Evolutionary conservation across 768 basidiomycete genomes (phyloP).

Genomic region (Lentinula sp.): DNA sequence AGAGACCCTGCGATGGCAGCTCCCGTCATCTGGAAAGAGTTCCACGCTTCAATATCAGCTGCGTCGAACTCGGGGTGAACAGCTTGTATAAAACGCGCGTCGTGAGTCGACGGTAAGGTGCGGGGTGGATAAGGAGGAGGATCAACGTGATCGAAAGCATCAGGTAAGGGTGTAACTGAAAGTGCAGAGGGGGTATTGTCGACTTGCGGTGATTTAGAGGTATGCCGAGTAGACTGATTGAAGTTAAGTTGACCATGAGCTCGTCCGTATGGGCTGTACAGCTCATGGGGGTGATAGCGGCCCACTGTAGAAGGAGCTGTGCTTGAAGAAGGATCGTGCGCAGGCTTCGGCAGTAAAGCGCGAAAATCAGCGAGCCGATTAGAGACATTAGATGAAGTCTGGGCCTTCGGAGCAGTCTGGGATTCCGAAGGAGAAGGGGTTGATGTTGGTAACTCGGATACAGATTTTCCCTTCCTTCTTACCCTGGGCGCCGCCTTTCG

Average conservation of each 20-base stretch:
- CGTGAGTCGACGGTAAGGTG: neutral
- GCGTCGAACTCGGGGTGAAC: neutral
- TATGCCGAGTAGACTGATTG: slow-evolving; percentile 17
- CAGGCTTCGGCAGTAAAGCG: slow-evolving; percentile 64
- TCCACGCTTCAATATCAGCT: slow-evolving; percentile 1
- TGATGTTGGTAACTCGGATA: slow-evolving; percentile 8
- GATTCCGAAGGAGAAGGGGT: slow-evolving; percentile 10
- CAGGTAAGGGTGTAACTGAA: neutral
- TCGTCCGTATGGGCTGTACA: slow-evolving; percentile 64
- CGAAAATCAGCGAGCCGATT: slow-evolving; percentile 61
- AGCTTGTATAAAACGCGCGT: neutral
- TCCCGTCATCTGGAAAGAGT: neutral
- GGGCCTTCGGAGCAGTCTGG: slow-evolving; percentile 6
- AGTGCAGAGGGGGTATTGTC: slow-evolving; percentile 13
- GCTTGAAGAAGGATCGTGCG: slow-evolving; percentile 43
- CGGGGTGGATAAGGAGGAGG: neutral
- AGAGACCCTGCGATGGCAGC: slow-evolving; percentile 8
- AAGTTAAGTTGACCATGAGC: slow-evolving; percentile 47
- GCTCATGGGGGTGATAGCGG: slow-evolving; percentile 47
- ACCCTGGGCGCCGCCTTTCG: slow-evolving; percentile 33
- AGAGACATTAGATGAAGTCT: slow-evolving; percentile 41
- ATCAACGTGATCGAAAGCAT: neutral
- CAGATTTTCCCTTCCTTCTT: slow-evolving; percentile 19
- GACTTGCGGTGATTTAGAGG: neutral
- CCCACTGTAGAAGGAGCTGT: slow-evolving; percentile 31